Conservation (phyloP, 768 basidiomycete genomes). For the Mycena rosella region DNA sequence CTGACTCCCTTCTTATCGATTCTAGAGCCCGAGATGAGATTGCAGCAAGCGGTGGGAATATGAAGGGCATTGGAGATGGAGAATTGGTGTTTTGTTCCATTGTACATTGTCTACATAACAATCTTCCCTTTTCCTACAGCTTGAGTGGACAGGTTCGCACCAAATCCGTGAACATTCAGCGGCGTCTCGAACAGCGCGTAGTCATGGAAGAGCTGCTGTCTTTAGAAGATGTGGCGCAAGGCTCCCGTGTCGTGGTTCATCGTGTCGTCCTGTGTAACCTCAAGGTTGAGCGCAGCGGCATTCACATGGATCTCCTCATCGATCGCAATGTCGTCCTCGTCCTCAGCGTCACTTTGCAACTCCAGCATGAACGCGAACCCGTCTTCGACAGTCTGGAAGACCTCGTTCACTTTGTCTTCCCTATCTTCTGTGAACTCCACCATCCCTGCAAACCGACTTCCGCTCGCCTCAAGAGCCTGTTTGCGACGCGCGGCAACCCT, state of each 20-base stretch:
- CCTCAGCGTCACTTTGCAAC: not conserved
- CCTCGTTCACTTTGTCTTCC: not conserved
- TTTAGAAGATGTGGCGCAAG: constrained; percentile 18
- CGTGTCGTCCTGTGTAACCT: constrained; percentile 11
- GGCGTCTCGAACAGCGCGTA: constrained; percentile 21
- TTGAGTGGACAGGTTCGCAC: constrained; percentile 16
- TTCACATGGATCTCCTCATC: constrained; percentile 17
- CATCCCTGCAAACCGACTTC: not conserved
- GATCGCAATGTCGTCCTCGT: constrained; percentile 8
- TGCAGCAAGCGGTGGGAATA: constrained; percentile 24
- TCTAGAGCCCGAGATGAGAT: constrained; percentile 15
- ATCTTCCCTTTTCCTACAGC: constrained; percentile 32
- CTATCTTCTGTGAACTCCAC: not conserved
- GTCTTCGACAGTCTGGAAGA: not conserved
- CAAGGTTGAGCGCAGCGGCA: not conserved
- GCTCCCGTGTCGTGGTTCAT: constrained; percentile 35
- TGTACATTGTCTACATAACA: constrained; percentile 1
- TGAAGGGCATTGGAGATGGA: constrained; percentile 15
- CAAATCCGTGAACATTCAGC: constrained; percentile 23
- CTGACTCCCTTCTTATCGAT: not conserved
- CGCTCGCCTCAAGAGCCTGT: not conserved
- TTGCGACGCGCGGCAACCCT: not conserved
- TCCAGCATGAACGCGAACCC: not conserved
- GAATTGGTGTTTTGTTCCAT: not conserved
- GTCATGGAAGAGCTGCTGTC: constrained; percentile 3